A percentile compares a stretch with the other conserved stretches of the same genome.
These are phyloP conservation scores for Botrytis aclada DNA, from an alignment of 2,329 filamentous ascomycete genomes.

Conservation along the genomic window DNA sequence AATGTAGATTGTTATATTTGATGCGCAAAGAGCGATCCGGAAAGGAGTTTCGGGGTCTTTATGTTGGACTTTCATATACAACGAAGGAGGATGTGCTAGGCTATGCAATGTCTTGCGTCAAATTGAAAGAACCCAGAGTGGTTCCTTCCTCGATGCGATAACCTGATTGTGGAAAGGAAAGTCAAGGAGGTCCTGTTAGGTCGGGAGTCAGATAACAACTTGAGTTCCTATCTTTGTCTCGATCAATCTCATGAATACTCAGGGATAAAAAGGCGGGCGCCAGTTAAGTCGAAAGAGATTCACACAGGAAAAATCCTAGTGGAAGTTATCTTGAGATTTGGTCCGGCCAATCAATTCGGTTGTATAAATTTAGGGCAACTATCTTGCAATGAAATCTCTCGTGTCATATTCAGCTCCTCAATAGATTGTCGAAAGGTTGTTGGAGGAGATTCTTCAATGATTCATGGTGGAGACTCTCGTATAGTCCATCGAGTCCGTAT, in stretches of 20 bases:
- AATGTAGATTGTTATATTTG: not conserved
- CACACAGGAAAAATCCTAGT: not conserved
- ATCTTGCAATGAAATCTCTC: not conserved
- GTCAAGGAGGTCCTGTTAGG: not conserved
- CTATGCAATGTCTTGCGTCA: not conserved
- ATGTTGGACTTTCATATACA: not conserved
- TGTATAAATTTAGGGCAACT: not conserved
- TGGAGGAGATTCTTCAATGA: not conserved
- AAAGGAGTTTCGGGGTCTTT: not conserved
- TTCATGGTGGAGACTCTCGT: not conserved
- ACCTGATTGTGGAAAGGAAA: not conserved
- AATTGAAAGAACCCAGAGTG: not conserved
- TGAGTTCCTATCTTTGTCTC: not conserved
- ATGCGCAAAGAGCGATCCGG: not conserved
- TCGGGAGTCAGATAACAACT: not conserved
- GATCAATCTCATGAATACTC: fast-evolving
- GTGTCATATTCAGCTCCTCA: not conserved
- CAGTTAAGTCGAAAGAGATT: not conserved
- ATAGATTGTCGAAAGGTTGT: not conserved
- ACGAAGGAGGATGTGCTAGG: not conserved
- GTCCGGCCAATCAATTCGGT: not conserved
- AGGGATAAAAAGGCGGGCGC: not conserved
- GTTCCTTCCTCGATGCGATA: not conserved
- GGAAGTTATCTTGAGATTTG: not conserved
- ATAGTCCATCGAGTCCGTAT: not conserved